Conservation (phyloP, 352 stramenopile genomes). For the Phytophthora aleatoria region DNA sequence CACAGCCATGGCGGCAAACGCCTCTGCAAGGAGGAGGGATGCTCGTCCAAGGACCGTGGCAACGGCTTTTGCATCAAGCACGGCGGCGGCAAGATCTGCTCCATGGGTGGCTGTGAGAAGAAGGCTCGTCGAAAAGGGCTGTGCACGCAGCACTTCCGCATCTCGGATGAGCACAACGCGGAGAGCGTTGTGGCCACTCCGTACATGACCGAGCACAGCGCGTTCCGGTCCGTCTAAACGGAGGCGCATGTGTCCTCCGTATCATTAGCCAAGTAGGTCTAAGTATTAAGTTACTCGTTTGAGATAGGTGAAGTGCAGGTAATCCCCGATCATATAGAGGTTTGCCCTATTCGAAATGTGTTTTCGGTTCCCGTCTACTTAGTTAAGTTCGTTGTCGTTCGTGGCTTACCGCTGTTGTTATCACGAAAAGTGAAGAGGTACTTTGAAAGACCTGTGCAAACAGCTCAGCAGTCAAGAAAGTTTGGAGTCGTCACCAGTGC, state of each 20-base stretch:
- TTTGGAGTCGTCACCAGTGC: too few species aligned
- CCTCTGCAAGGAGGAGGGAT: conserved; percentile 80
- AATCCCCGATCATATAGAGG: conserved; percentile 24
- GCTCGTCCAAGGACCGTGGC: conserved; percentile 79
- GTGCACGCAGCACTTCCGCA: conserved; percentile 82
- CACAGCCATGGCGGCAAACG: conserved; percentile 85
- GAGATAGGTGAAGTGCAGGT: conserved; percentile 26
- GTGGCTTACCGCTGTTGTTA: too few species aligned
- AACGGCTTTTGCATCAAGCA: conserved; percentile 88
- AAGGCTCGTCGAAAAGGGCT: conserved; percentile 83
- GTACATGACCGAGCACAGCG: conserved; percentile 22
- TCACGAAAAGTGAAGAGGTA: too few species aligned
- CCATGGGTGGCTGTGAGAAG: conserved; percentile 76
- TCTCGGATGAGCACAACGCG: conserved; percentile 42
- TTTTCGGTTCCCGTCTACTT: neutral
- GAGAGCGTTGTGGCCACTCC: conserved; percentile 23
- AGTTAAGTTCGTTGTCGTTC: too few species aligned
- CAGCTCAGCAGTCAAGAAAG: too few species aligned
- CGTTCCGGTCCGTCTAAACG: conserved; percentile 35
- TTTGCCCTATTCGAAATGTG: conserved; percentile 3
- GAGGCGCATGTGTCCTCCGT: conserved; percentile 8
- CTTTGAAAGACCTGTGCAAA: too few species aligned
- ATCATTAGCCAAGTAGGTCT: conserved; percentile 27
- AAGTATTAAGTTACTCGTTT: conserved; percentile 40
- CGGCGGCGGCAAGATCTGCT: conserved; percentile 83